Evolutionary conservation across 2,329 filamentous ascomycete species (phyloP), one percentile per base, ranked within the genome.

Genomic region (Colletotrichum brevisporum): DNA sequence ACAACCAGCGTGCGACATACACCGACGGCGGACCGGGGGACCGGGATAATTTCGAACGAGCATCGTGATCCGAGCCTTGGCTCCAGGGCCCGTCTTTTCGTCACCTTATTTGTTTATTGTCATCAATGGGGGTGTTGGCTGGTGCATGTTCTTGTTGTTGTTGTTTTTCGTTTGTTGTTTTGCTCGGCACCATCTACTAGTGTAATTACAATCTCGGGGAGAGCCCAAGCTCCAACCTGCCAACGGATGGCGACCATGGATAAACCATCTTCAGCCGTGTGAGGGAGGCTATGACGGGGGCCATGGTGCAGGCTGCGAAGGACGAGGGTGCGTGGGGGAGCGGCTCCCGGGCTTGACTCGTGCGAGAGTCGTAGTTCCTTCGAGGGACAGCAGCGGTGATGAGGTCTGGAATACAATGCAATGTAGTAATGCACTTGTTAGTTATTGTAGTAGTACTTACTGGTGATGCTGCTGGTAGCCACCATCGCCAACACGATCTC

Each of bases 261-360:
- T 63, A 41, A 64, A 54, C 59, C 64, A 63, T 58, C 26, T 45
- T 43, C 59, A 48, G 48, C 64, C 53, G 53, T 47, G n/a, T 41
- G 13, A 6, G 50, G 26, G 48, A 48, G 57, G 57, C 36, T 43
- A 31, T 41, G 56, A 36, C 36, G 36, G 31, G 31, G 31, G 31
- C 31, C 31, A 36, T 36, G 31, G 31, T 36, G 31, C 31, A 36
- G 31, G 31, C 27, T n/a, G 24, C 43, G 54, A 27, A 5, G 21
- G 18, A 24, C 16, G 18, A 18, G 16, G 21, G 9, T n/a, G 45
- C 15, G 21, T 41, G 45, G 43, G 18, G 45, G 48, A n/a, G 57
- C 12, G 24, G 56, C 41, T 47, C 31, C 12, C 31, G 27, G 47
- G 48, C 61, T 68, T 68, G 65, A 65, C 65, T 68, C 61, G 61